Percentiles rank a stretch among this genome's conserved stretches.
phyloP scores from a whole-genome alignment of 139 green algal genomes.

The Volvox africanus region DNA sequence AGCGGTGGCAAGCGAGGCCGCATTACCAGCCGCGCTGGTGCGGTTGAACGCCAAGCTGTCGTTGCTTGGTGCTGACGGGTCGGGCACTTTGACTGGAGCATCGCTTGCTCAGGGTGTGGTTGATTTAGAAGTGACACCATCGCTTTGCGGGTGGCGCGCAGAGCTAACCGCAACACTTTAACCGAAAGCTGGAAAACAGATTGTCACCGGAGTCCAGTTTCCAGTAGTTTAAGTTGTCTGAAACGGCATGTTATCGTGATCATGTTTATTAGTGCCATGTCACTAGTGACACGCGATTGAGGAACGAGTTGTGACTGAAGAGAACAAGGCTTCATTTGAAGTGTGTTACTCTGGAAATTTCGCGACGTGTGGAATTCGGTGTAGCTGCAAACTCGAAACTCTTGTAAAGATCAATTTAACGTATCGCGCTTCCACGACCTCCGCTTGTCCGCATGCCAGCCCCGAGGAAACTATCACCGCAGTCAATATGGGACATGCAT shows the following conservation, averaged over 20 bases:
- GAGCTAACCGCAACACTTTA: conserved; percentile 2
- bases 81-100: conserved; percentile 21
- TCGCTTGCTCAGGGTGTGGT: conserved; percentile 30
- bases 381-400: too few relatives aligned
- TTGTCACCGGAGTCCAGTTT: too few relatives aligned
- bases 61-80: background rate
- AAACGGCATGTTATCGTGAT: too few relatives aligned
- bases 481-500: conserved; percentile 74
- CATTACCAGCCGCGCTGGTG: background rate
- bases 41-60: background rate
- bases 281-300: too few relatives aligned
- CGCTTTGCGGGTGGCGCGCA: conserved; percentile 19
- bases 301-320: too few relatives aligned
- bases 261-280: too few relatives aligned
- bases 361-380: too few relatives aligned
- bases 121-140: conserved; percentile 28
- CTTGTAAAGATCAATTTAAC: too few relatives aligned
- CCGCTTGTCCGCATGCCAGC: background rate
- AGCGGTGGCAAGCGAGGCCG: background rate
- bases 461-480: background rate
- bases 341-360: too few relatives aligned
- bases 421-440: too few relatives aligned
- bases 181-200: background rate
- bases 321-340: too few relatives aligned
- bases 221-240: too few relatives aligned